Conservation (phyloP, 2,329 filamentous ascomycete genomes). For the Immersiporthe knoxdaviesiana region DNA sequence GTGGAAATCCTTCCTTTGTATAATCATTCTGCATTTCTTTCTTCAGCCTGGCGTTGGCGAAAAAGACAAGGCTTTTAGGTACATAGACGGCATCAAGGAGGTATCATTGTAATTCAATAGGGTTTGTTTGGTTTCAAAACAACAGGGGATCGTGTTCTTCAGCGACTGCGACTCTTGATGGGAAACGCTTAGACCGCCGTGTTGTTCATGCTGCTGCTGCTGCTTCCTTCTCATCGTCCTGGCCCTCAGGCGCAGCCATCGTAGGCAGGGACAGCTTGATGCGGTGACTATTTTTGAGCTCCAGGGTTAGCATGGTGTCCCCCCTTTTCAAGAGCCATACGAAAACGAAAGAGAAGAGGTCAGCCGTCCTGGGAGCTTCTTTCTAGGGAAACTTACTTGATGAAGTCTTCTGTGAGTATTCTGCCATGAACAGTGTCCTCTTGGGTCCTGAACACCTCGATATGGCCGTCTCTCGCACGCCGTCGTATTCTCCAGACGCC, state of each 20-base stretch:
- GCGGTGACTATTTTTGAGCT: constrained; percentile 54
- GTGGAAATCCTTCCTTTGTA: neutral
- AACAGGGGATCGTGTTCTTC: too few species aligned
- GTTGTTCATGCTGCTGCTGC: neutral
- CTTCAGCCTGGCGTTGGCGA: constrained; percentile 27
- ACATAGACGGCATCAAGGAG: constrained; percentile 17
- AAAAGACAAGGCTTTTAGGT: constrained; percentile 11
- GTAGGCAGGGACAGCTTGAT: constrained; percentile 53
- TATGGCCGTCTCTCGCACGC: constrained; percentile 60
- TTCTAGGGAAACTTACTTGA: constrained; percentile 47
- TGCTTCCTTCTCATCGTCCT: neutral
- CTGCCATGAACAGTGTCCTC: constrained; percentile 71
- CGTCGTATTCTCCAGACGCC: constrained; percentile 83
- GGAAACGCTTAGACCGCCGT: neutral
- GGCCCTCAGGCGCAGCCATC: neutral
- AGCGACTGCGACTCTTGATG: neutral
- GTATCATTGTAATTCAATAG: constrained; percentile 13
- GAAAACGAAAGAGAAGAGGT: neutral
- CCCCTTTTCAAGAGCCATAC: neutral
- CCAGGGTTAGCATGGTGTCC: neutral
- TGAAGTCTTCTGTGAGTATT: constrained; percentile 77
- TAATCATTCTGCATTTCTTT: constrained; percentile 13
- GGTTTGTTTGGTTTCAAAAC: neutral
- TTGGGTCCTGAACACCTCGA: constrained; percentile 76
- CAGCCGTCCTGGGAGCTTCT: neutral